phyloP scores from a whole-genome alignment of 805 yeast species.

The Candida silvatica region DNA sequence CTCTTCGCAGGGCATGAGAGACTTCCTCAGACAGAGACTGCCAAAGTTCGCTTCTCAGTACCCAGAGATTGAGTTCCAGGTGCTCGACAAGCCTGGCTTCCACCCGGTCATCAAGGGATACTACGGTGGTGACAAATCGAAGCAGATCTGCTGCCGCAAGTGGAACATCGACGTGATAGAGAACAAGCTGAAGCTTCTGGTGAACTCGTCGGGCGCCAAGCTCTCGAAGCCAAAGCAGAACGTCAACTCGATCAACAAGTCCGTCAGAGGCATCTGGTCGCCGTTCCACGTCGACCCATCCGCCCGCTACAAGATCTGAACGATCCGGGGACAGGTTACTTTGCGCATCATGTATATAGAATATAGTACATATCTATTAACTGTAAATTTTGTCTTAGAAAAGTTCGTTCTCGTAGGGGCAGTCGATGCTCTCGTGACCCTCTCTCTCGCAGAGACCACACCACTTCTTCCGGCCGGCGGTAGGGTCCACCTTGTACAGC shows the following conservation, averaged over 20 bases:
- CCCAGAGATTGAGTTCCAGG: conserved; percentile 64
- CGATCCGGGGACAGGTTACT: not conserved
- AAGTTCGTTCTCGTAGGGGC: conserved; percentile 70
- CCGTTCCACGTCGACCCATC: conserved; percentile 71
- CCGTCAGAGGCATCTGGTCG: conserved; percentile 97
- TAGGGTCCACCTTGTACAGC: conserved; percentile 43
- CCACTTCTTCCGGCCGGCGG: conserved; percentile 73
- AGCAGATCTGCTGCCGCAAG: conserved; percentile 66
- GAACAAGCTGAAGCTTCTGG: conserved; percentile 53
- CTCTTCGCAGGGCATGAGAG: conserved; percentile 73
- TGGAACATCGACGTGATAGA: conserved; percentile 52
- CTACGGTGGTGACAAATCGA: conserved; percentile 31
- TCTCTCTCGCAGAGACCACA: conserved; percentile 89
- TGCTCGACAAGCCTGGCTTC: conserved; percentile 57
- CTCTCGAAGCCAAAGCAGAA: conserved; percentile 60
- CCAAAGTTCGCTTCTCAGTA: conserved; percentile 48
- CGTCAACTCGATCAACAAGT: conserved; percentile 70
- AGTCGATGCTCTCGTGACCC: conserved; percentile 82
- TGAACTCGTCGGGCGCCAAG: conserved; percentile 60
- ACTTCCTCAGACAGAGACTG: conserved; percentile 48
- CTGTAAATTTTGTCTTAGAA: conserved; percentile 9
- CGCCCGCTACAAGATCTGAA: conserved; percentile 37
- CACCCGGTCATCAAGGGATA: conserved; percentile 71
- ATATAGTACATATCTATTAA: conserved; percentile 5
- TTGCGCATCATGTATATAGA: not conserved